Base-by-base conservation (phyloP, 805 yeast species). In the Candida yuanshanica region DNA sequence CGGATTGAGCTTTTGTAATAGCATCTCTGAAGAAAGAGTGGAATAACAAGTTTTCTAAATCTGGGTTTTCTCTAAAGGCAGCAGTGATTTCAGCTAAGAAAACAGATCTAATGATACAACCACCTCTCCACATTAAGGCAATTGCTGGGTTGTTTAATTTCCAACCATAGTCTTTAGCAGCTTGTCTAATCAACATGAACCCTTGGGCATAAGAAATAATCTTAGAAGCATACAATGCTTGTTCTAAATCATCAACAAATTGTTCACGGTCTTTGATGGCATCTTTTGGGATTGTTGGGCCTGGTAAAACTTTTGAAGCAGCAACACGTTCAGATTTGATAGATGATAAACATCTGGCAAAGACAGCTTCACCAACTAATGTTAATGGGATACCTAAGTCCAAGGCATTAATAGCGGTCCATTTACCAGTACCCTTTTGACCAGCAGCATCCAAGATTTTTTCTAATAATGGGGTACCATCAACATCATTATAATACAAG, bases 91-190 rank as follows among this genome's bases (percentile, higher is more conserved):
- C 97, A 63, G 82, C 97, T 64, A 91, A 77, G 85, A 91, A 91
- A 52, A 91, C 97, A 44, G 99, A 91, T 79, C 98, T 87, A 73
- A 91, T 91, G 70, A 91, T 91, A 79, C 99, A 91, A 60, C 99
- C 99, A 75, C 99, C 99, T 80, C 99, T 83, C 99, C 99, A 91
- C 98, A 91, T 91, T 62, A 93, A 79, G 57, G 98, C 98, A 60
- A 93, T 93, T 46, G 95, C 93, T 58, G 98, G 96, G 81, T 87
- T 85, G 83, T 91, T 93, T 66, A 91, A 78, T 70, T 86, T 81
- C 99, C 99, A 91, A 63, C 82, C 82, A 79, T 88, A 91, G 68
- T 88, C 95, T 71, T 79, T 83, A 55, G 96, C 98, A 58, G 98
- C 98, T 72, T 91, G 96, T 69, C 95, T 87, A 73, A 91, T 89